Evolutionary conservation across 2,329 filamentous ascomycete genomes (phyloP), one percentile per base, ranked within the genome.

Genomic region (Fusarium sambucinum): DNA sequence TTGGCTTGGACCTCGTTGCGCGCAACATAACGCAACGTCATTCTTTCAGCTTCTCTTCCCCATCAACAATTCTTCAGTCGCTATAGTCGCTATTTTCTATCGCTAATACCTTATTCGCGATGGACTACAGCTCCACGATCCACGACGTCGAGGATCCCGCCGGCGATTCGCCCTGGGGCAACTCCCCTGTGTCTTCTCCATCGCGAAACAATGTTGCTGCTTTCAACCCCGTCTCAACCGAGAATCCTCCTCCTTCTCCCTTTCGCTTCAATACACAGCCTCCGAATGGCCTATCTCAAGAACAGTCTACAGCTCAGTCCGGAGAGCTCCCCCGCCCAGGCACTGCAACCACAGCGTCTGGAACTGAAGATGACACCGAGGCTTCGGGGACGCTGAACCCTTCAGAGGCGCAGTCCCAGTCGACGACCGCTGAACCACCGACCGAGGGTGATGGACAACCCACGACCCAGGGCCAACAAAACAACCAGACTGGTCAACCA

Each of bases 91-190:
- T 44, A 54, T 44, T 58, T 48, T 51, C 52, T 40, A 41, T 60
- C 51, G 56, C 50, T 50, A 59, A 54, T 47, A 46, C 47, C 51
- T 56, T 59, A 30, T 44, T 57, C 68, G 74, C 74, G 68, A 89
- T 89, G 86, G 86, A 89, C 78, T 89, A 88, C 77, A 85, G 83
- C 76, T 77, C 85, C 66, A 83, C 85, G 16, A 85, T 87, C 71
- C 74, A 83, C 74, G 86, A 88, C 70, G 79, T 80, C 52, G 86
- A 88, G 45, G 82, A 87, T 68, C 80, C 84, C 19, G 80, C 78
- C 45, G 85, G 81, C 59, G 81, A 80, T 63, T 87, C 86, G 32
- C 86, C 86, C 3, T 88, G 86, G 86, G 86, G 84, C 16, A 83
- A 81, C 59, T 85, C 85, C 32, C 86, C 86, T 7, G 79, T 79